Evolutionary conservation across 2,329 filamentous ascomycete species (phyloP), one percentile per base, ranked within the genome.

Genomic region (Colletotrichum sp.): DNA sequence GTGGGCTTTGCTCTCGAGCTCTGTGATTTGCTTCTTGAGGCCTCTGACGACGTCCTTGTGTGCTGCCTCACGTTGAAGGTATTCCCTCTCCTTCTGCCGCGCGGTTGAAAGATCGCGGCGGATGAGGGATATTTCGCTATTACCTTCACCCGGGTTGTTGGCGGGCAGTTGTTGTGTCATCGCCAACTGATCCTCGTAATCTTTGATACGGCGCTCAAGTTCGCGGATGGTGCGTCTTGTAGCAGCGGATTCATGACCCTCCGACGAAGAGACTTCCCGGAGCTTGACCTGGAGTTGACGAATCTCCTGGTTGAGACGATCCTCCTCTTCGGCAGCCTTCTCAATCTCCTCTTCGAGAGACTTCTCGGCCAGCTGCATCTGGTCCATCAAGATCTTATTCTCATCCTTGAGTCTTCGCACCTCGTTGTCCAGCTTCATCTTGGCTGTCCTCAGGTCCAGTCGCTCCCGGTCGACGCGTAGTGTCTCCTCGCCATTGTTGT

Each of bases 401-500:
- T 95, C 93, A 10, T 94, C 91, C 67, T 88, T 91, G 18, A 94
- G 85, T 15, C 92, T 88, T 56, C 91, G 91, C 18, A 94, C 86
- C 79, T 95, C 93, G 76, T 87, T 89, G 77, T 95, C 93, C 22
- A 94, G 88, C 79, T 92, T 93, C 77, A 92, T 85, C 81, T 93
- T 94, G n/a, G 90, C 85, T 32, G 92, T 91, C 22, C 93, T 91
- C 28, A 95, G 86, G 70, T 95, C 92, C 61, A 93, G 85, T 77
- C 93, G 92, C 80, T 95, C 94, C 76, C 93, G 91, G 78, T 95
- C 93, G 61, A 94, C 82, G 15, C 89, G 89, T 78, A 91, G 89
- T 1, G 89, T 91, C 74, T 93, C 90, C 70, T 89, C 89, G 65
- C 90, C 90, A 70, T 90, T 88, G 52, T 91, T 87, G 76, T 86